Conservation (phyloP, 1,284 basidiomycete species). For the Agroathelia rolfsii region DNA sequence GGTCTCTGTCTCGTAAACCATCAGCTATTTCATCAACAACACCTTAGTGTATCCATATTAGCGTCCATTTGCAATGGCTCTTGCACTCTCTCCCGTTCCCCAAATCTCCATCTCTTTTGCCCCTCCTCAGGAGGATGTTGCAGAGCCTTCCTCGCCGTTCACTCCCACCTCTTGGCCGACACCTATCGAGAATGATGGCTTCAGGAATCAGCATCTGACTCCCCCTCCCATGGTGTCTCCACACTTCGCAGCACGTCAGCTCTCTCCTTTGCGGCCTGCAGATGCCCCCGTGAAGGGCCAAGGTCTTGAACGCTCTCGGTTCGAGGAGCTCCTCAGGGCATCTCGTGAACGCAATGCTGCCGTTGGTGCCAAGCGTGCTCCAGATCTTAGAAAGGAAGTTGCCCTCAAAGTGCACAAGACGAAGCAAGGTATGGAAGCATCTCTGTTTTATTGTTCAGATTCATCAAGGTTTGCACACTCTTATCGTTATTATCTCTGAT, state of each 20-base stretch:
- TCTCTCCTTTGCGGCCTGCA: conserved; percentile 42
- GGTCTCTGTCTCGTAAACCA: conserved; percentile 6
- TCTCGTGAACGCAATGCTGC: conserved; percentile 42
- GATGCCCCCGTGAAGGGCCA: conserved; percentile 27
- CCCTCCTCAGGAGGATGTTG: conserved; percentile 36
- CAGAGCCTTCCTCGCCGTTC: conserved; percentile 58
- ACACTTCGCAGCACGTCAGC: conserved; percentile 28
- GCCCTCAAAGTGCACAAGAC: conserved; percentile 61
- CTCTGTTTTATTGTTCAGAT: conserved; percentile 7
- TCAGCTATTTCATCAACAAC: too few relatives aligned
- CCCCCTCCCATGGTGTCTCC: conserved; percentile 38
- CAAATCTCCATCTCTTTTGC: conserved; percentile 60
- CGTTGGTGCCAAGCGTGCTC: conserved; percentile 35
- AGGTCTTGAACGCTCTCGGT: conserved; percentile 53
- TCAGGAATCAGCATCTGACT: conserved; percentile 45
- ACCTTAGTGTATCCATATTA: too few relatives aligned
- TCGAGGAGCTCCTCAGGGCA: conserved; percentile 50
- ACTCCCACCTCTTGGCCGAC: conserved; percentile 18
- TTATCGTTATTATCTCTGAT: conserved; percentile 6
- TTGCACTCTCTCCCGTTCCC: conserved; percentile 38
- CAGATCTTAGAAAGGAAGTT: conserved; percentile 63
- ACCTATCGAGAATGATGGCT: conserved; percentile 40
- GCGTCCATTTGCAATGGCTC: conserved; percentile 37
- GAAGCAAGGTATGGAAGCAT: conserved; percentile 61
- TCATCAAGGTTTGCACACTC: too few relatives aligned